Evolutionary conservation across 306 rosid genomes (phyloP).

Genomic region (Cercis canadensis): DNA sequence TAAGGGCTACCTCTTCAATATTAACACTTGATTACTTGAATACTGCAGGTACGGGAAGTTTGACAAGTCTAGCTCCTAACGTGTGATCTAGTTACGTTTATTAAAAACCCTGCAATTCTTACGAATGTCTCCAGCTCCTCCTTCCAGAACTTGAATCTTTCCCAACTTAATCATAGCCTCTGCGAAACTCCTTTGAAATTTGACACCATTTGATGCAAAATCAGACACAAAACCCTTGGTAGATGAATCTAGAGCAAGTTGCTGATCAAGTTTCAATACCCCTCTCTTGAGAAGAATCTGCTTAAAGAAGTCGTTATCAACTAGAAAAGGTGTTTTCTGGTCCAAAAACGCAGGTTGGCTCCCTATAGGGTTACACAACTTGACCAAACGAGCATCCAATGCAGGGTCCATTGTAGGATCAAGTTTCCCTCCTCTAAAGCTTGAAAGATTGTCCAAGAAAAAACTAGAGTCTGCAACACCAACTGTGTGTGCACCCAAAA

Average conservation of each 20-base stretch:
- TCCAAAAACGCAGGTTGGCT: constrained; percentile 38
- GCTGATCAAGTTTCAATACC: constrained; percentile 55
- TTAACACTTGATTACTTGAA: too few species aligned
- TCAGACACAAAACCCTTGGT: constrained; percentile 39
- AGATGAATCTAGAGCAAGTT: constrained; percentile 43
- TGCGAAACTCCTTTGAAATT: constrained; percentile 44
- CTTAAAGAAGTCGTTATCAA: constrained; percentile 35
- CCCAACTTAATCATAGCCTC: constrained; percentile 55
- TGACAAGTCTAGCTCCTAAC: too few species aligned
- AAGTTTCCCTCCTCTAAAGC: constrained; percentile 11
- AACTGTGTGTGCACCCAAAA: constrained; percentile 66
- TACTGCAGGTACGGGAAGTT: too few species aligned
- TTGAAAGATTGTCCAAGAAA: constrained; percentile 40
- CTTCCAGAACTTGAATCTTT: constrained; percentile 43
- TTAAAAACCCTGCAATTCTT: constrained; percentile 55
- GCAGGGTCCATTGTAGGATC: constrained; percentile 63
- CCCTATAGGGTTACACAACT: constrained; percentile 8
- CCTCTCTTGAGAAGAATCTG: constrained; percentile 47
- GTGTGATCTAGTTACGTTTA: background rate
- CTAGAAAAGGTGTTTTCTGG: constrained; percentile 27
- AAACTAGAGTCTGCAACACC: constrained; percentile 50
- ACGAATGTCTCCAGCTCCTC: constrained; percentile 52
- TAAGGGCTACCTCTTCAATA: too few species aligned
- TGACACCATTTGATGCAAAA: constrained; percentile 39
- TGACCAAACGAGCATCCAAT: constrained; percentile 40